Percentiles rank a stretch among this genome's conserved stretches.
phyloP scores from a whole-genome alignment of 2,329 filamentous ascomycete species.

The Aspergillus sojae region DNA sequence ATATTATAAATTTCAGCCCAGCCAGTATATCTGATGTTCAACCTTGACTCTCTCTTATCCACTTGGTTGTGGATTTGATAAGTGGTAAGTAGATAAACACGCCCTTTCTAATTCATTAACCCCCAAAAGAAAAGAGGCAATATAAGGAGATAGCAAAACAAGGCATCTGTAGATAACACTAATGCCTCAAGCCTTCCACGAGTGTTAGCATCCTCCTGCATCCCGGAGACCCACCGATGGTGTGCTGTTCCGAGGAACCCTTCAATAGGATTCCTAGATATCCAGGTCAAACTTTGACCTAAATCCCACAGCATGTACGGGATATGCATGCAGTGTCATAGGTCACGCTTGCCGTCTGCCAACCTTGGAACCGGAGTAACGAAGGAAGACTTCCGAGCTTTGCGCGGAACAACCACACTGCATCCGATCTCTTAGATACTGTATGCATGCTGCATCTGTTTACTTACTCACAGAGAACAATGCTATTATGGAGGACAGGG shows the following conservation, averaged over 20 bases:
- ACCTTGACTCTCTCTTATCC: too few relatives aligned
- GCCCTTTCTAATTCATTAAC: not conserved
- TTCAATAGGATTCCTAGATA: not conserved
- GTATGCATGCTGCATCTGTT: not conserved
- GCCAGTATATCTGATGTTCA: too few relatives aligned
- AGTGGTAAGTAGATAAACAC: too few relatives aligned
- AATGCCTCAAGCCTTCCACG: slow-evolving; percentile 9
- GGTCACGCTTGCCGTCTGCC: slow-evolving; percentile 4
- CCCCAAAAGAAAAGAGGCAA: not conserved
- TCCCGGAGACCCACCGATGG: slow-evolving; percentile 6
- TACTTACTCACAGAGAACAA: not conserved
- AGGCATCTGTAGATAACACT: not conserved
- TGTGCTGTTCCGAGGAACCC: slow-evolving; percentile 1
- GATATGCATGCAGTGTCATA: slow-evolving; percentile 5
- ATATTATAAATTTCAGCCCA: too few relatives aligned
- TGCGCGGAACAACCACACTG: not conserved
- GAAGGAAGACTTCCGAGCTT: not conserved
- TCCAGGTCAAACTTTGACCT: not conserved
- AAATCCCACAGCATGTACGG: not conserved
- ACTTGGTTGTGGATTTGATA: too few relatives aligned
- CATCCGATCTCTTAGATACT: slow-evolving; percentile 1
- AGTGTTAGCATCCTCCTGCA: slow-evolving; percentile 14
- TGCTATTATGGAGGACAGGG: not conserved
- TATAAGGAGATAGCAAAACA: not conserved
- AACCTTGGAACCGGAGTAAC: not conserved